These are phyloP conservation scores for Lachancea kluyveri DNA, from an alignment of 805 yeast genomes.

Conservation along the genomic window DNA sequence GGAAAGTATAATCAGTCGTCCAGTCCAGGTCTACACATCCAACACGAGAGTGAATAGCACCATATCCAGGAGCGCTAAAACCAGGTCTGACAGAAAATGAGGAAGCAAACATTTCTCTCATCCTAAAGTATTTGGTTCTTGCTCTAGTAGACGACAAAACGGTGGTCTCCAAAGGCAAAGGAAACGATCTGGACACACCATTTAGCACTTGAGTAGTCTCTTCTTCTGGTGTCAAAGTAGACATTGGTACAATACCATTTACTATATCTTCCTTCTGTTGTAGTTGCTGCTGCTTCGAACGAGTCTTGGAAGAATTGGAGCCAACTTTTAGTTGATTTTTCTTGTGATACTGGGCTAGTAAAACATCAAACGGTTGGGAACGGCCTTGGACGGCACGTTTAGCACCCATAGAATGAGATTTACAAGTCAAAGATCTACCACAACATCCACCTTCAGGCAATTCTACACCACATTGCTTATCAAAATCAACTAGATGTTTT, in stretches of 20 bases:
- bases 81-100: slow-evolving; percentile 40
- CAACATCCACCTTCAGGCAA: slow-evolving; percentile 92
- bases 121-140: slow-evolving; percentile 69
- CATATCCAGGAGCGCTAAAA: slow-evolving; percentile 52
- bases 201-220: slow-evolving; percentile 88
- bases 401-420: slow-evolving; percentile 98
- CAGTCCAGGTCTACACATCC: slow-evolving; percentile 74
- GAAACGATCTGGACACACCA: slow-evolving; percentile 75
- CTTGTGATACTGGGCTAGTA: slow-evolving; percentile 84
- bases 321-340: slow-evolving; percentile 88
- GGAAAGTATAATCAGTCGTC: slow-evolving; percentile 55
- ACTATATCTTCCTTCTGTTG: slow-evolving; percentile 20
- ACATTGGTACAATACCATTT: neutral
- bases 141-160: slow-evolving; percentile 63
- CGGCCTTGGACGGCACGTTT: slow-evolving; percentile 93
- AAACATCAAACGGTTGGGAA: slow-evolving; percentile 83
- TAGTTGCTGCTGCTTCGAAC: slow-evolving; percentile 43
- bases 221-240: slow-evolving; percentile 74
- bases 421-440: slow-evolving; percentile 93
- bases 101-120: slow-evolving; percentile 92
- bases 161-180: slow-evolving; percentile 77
- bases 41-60: slow-evolving; percentile 46
- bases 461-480: slow-evolving; percentile 93
- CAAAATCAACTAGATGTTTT: slow-evolving; percentile 75
- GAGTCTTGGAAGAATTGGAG: slow-evolving; percentile 71